Evolutionary conservation across 495 filamentous ascomycete species (phyloP), one percentile per base, ranked within the genome.

Genomic region (Lasiosphaeria hispida): DNA sequence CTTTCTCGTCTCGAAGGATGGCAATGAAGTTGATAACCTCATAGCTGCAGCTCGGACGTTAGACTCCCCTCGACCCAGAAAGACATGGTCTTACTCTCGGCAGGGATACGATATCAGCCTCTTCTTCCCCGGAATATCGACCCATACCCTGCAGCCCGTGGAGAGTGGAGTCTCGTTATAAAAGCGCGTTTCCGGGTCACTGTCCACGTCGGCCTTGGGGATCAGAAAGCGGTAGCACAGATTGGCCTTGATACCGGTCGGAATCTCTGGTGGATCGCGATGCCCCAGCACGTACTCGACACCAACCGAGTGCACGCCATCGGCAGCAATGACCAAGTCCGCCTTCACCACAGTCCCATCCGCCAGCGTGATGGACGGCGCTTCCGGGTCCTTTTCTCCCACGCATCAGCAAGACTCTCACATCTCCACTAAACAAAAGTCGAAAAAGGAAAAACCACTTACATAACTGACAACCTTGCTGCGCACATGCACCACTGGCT

Each of bases 301-400:
- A 4, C 68, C 53, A 6, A 64, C 58, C 1, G 75, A 71, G 52
- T 82, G 75, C 36, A 81, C 62, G 0, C 81, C 81, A 64, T 80
- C 79, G 7, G 79, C 78, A 10, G 68, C 70, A 11, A 84, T 61
- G 54, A 81, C 65, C 6, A 84, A 55, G 57, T 83, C 79, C 0
- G 61, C 73, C 53, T 41, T 44, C 47, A 64, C 61, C 61, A 55
- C 57, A 11, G 44, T 60, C 1, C 72, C 71, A 49, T 77, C 72
- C n/a, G 69, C 64, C 0, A 80, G 66, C 3, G 61, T 57, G 3
- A 80, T 65, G 1, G 57, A 67, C 10, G 76, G 77, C 7, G 55
- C 59, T 41, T 76, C 71, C 5, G 69, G 53, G 36, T 56, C 13
- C 59, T 63, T 52, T 52, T 76, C 63, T 10, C 66, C 57, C 34